Evolutionary conservation across 768 basidiomycete species (phyloP), one percentile per base, ranked within the genome.

Genomic region (Macrolepiota dolichaula): DNA sequence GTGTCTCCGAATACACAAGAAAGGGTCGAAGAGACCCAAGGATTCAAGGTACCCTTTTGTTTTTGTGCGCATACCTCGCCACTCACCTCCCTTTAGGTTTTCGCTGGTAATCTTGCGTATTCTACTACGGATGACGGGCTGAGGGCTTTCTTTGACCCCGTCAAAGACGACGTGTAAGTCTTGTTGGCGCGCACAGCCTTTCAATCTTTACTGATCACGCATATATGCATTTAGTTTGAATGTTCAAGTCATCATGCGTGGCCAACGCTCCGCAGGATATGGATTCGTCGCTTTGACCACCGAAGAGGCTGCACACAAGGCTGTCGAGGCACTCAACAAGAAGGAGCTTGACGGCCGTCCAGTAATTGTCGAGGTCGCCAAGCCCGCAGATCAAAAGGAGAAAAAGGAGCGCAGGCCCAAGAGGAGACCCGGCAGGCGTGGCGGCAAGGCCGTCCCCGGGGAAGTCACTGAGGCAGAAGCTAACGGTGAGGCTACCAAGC

Each of bases 51-150:
- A 70, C 69, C 65, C 64, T 58, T 57, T 64, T 6, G 42, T 64
- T 67, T 62, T 57, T 55, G 55, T 36, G 52, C 53, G 50, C 63
- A 51, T 40, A 61, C 38, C 67, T 55, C 70, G 64, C 65, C 63
- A 63, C 64, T 66, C 64, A 67, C 62, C 59, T 37, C 51, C 62
- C 60, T 61, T 47, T 68, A 95, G 93, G 91, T 94, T 81, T 96
- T 96, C 76, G 92, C 88, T 72, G 94, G 94, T 69, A 96, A 96
- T 80, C 93, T 96, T 82, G 86, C 92, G 81, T 96, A 95, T 78
- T 81, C 87, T 72, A 94, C 92, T 68, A 92, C 90, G 82, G 92
- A 94, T 83, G 90, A 93, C 78, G 91, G 91, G 86, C 89, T 96
- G 80, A 91, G 86, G 88, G 80, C 91, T 76, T 90, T 96, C 83